Base-by-base conservation (phyloP, 352 stramenopile genomes). In the Phytophthora nicotianae region DNA sequence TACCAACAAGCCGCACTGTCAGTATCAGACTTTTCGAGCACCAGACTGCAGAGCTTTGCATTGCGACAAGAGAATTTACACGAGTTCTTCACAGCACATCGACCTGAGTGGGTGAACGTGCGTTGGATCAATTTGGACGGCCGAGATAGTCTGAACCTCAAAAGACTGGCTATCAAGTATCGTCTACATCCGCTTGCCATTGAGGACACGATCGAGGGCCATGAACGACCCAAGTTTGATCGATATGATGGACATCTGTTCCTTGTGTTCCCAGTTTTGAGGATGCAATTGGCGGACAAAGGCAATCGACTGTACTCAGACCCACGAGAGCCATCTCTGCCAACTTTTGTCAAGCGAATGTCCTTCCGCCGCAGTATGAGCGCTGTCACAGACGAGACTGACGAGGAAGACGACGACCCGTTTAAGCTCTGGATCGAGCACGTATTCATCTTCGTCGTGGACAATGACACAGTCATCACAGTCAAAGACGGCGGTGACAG, bases 111-210 rank as follows among this genome's bases (percentile, higher is more conserved):
- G 87, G 86, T 91, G n/a, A 88, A 81, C 4, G 81, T 92, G 40
- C 88, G 88, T 11, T 96, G 86, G 86, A 95, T 95, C 58, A 94
- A 96, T 68, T 65, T 96, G 49, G 79, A 91, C 59, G 79, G 84
- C 38, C 80, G 81, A 52, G 82, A 91, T 68, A 90, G 79, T 26
- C 50, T 95, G 13, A 91, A 90, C 43, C 83, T 96, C 46, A 95
- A 94, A 62, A 77, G 85, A 20, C 68, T 95, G 21, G 86, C 88
- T 46, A 95, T 96, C 70, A 96, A 95, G 71, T 93, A 95, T 63
- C 77, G 83, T 17, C 67, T 96, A 7, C 88, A 96, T 47, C 88
- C 88, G 14, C 74, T 96, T 0, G 88, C 86, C 2, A 83, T 96
- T 17, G 88, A 96, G 54, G 88, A 96, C 57, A 93, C 81, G 19